Evolutionary conservation across 176 grass and related monocot genomes (phyloP), one percentile per base, ranked within the genome.

Genomic region (Puccinellia tenuiflora): DNA sequence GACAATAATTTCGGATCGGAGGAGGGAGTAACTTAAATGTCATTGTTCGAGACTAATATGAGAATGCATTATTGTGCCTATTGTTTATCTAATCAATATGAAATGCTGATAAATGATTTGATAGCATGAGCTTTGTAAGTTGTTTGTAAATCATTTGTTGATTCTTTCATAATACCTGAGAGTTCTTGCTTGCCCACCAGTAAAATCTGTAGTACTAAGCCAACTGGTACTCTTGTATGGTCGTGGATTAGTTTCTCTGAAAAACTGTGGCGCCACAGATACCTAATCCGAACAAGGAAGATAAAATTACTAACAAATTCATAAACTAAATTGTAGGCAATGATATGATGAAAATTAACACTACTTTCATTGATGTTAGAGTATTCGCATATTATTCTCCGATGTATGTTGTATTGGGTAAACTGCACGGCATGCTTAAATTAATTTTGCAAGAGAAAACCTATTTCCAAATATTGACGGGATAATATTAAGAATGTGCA

Each of bases 211-310:
- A 46, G 22, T 72, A 16, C 5, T 3, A 72, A 9, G 2, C 68
- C 68, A 72, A 6, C 11, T 16, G 22, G 68, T 72, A 16, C 40
- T 28, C 68, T 45, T 72, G 13, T 26, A 45, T 24, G 85, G 85
- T 35, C 74, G 85, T 33, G 78, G 85, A 39, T 64, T 57, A 9
- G 66, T 88, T 86, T 93, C 91, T 88, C 6, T 85, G 35, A 45
- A 93, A 72, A 93, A 93, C 9, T 47, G 60, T 21, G 91, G 91
- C 37, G 57, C 73, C 65, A 17, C 78, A 20, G 81, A 86, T 65
- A 93, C 82, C 91, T 93, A 52, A 69, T 26, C 64, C 52, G 69
- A 51, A 22, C 33, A 83, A 43, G 37, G 7, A 46, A 52, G 3
- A 52, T 13, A 37, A 4, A 68, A 68, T 65, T 33, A 76, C 46